Evolutionary conservation across 2,329 filamentous ascomycete species (phyloP).

Genomic region (Macrophomina tecta): DNA sequence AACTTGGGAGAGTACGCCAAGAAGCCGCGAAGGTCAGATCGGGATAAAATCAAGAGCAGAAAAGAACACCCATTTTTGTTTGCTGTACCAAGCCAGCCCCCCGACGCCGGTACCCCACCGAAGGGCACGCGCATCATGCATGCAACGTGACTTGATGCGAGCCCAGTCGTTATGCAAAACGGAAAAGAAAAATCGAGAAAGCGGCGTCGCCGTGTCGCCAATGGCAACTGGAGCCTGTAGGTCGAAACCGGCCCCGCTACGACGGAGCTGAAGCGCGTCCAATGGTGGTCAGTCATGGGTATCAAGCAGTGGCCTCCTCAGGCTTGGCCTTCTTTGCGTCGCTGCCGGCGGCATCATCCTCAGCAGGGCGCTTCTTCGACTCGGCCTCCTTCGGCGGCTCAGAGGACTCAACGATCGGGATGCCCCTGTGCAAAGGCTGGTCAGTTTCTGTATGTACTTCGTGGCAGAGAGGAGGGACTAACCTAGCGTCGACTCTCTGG

Average conservation of each 20-base stretch:
- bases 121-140: conserved; percentile 22
- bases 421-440: conserved; percentile 40
- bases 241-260: neutral
- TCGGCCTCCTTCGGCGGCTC: conserved; percentile 20
- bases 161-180: conserved; percentile 18
- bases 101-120: conserved; percentile 15
- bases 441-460: conserved; percentile 20
- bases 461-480: conserved; percentile 31
- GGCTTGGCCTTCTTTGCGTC: conserved; percentile 56
- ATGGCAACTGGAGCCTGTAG: too few relatives aligned
- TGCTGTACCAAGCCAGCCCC: conserved; percentile 16
- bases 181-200: conserved; percentile 2
- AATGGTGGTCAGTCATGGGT: neutral
- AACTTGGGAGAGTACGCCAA: conserved; percentile 9
- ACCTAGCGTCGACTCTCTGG: conserved; percentile 24
- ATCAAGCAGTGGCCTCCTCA: conserved; percentile 26
- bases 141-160: conserved; percentile 23
- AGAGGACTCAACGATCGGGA: conserved; percentile 30
- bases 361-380: conserved; percentile 54
- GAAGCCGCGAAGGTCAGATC: neutral
- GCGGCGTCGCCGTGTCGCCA: neutral
- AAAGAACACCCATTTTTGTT: conserved; percentile 19
- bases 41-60: neutral
- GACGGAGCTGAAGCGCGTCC: neutral
- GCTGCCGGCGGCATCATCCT: conserved; percentile 45